Evolutionary conservation across 495 filamentous ascomycete species (phyloP), one percentile per base, ranked within the genome.

Genomic region (Penicilliopsis zonata): DNA sequence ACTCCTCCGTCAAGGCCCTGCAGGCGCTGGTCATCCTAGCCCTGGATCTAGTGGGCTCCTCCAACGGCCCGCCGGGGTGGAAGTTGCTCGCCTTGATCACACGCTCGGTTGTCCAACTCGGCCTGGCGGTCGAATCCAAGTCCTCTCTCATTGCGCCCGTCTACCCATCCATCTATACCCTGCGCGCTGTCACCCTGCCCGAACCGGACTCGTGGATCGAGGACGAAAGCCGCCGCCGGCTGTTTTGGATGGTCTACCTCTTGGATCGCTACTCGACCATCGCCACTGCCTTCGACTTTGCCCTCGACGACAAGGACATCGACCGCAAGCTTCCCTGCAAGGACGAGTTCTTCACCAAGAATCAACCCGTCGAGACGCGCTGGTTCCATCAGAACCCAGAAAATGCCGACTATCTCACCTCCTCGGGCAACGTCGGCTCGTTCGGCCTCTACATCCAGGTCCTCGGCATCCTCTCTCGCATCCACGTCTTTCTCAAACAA

Each of bases 161-260:
- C n/a, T 79, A 76, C 49, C 68, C 74, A 4, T 86, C 83, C 4
- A 93, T 93, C 26, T 90, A 84, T 45, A 93, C 84, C 0, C 60
- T 88, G 23, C 67, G 85, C 30, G 82, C 83, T 10, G 82, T 84
- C 53, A 74, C 83, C 12, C 62, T 93, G 1, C 80, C 85, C 0
- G 85, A 90, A 28, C 65, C 85, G 0, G 77, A 78, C 21, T 80
- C 83, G 28, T 93, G 82, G 60, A 80, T 88, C 36, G 86, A 94
- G 50, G 84, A 93, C 31, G 86, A 94, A 46, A 78, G 82, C 28
- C 63, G 83, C 24, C 65, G 86, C 24, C 65, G 86, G 5, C 59
- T 93, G 1, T 92, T 94, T 59, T 94, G 86, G 86, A 87, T 86
- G 80, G 77, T 92, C 17, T 94, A 90, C 45, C 50, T 92, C 17